Conservation (phyloP, 78 protist species). For the Dictyostelium capitatum region DNA sequence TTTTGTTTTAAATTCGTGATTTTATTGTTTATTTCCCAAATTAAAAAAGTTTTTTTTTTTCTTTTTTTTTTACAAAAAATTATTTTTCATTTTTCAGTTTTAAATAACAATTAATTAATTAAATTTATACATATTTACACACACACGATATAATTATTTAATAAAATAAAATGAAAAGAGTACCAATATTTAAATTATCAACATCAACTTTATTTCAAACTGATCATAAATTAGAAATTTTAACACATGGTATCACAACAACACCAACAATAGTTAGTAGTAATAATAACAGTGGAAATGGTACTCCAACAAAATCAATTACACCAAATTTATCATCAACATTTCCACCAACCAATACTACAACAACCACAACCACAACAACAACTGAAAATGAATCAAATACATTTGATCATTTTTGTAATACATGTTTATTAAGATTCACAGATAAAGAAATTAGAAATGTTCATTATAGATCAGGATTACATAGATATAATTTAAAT, state of each 20-base stretch:
- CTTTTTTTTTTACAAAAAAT: not conserved
- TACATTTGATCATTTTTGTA: slow-evolving; percentile 62
- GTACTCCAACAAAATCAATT: not conserved
- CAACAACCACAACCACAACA: not conserved
- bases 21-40: not conserved
- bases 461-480: slow-evolving; percentile 63
- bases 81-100: not conserved
- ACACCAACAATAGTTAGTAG: slow-evolving; percentile 1
- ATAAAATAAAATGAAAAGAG: slow-evolving; percentile 44
- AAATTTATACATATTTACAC: too few relatives aligned
- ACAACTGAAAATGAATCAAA: not conserved
- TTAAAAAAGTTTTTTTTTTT: not conserved
- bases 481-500: slow-evolving; percentile 72
- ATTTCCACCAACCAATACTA: not conserved
- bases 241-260: slow-evolving; percentile 1
- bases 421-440: slow-evolving; percentile 44
- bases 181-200: slow-evolving; percentile 44
- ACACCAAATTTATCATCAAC: not conserved
- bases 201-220: slow-evolving; percentile 31
- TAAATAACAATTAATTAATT: too few relatives aligned
- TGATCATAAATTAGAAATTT: slow-evolving; percentile 4
- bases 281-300: not conserved
- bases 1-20: too few relatives aligned
- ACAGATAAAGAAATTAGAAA: slow-evolving; percentile 57
- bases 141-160: too few relatives aligned